phyloP scores from a whole-genome alignment of 1,139 yeast species.

The Geotrichum reessii region DNA sequence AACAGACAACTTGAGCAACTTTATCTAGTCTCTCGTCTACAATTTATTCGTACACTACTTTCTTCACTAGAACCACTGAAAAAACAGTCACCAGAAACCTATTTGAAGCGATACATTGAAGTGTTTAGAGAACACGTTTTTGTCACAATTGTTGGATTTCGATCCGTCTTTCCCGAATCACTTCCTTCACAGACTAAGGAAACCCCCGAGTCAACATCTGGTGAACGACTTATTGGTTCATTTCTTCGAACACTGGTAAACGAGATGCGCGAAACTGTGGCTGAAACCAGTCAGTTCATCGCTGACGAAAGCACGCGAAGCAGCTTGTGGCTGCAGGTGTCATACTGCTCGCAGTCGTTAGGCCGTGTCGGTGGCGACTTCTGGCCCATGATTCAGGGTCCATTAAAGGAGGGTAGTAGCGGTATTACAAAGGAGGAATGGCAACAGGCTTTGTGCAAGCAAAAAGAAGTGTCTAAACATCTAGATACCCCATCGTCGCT shows the following conservation, averaged over 20 bases:
- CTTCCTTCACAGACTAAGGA: background rate
- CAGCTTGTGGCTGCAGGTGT: slow-evolving; percentile 62
- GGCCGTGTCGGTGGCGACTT: slow-evolving; percentile 68
- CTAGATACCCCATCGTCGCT: background rate
- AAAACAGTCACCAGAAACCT: slow-evolving; percentile 49
- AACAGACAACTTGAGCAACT: slow-evolving; percentile 31
- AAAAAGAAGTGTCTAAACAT: slow-evolving; percentile 34
- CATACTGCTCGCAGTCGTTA: slow-evolving; percentile 71
- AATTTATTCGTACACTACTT: slow-evolving; percentile 41
- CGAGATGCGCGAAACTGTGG: slow-evolving; percentile 36
- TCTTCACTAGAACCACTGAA: slow-evolving; percentile 51
- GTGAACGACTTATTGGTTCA: slow-evolving; percentile 38
- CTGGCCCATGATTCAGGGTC: slow-evolving; percentile 36
- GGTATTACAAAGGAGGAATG: slow-evolving; percentile 35
- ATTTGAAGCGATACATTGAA: slow-evolving; percentile 73
- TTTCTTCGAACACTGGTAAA: slow-evolving; percentile 40
- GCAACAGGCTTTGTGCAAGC: slow-evolving; percentile 38
- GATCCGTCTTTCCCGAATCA: slow-evolving; percentile 51
- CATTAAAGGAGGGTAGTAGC: slow-evolving; percentile 18
- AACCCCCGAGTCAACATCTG: slow-evolving; percentile 19
- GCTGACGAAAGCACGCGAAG: slow-evolving; percentile 47
- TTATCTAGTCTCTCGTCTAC: slow-evolving; percentile 35
- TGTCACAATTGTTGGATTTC: slow-evolving; percentile 62
- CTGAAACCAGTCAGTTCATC: slow-evolving; percentile 38
- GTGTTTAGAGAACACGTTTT: slow-evolving; percentile 76